Evolutionary conservation across 495 filamentous ascomycete species (phyloP).

Genomic region (Neurospora sp.): DNA sequence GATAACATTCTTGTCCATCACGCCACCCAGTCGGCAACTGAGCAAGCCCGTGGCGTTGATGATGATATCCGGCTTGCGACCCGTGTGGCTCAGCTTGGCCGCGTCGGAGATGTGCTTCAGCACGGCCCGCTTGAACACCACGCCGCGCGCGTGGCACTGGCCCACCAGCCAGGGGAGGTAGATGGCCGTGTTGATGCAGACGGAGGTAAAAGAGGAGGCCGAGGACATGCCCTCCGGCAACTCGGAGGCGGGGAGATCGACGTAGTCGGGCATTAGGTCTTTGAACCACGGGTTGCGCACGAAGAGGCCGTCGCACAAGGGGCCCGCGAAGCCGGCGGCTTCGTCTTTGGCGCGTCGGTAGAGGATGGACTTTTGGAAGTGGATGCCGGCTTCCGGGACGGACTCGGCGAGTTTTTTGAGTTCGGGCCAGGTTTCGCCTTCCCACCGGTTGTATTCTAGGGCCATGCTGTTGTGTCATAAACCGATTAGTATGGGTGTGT

Average conservation of each 20-base stretch:
- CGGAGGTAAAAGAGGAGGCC: conserved; percentile 63
- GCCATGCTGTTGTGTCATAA: conserved; percentile 14
- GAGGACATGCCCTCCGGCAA: conserved; percentile 54
- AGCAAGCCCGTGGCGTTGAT: conserved; percentile 84
- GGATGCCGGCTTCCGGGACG: conserved; percentile 88
- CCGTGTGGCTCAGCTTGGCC: conserved; percentile 49
- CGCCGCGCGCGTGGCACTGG: conserved; percentile 62
- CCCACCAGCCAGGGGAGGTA: conserved; percentile 79
- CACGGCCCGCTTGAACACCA: conserved; percentile 47
- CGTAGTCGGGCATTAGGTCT: conserved; percentile 62
- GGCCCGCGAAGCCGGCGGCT: conserved; percentile 8
- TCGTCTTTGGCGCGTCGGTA: conserved; percentile 33
- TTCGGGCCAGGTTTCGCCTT: conserved; percentile 57
- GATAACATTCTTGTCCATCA: conserved; percentile 61
- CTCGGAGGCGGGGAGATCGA: conserved; percentile 41
- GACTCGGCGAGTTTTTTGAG: conserved; percentile 55
- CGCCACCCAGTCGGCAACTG: conserved; percentile 67
- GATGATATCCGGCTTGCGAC: conserved; percentile 55
- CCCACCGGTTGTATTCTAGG: conserved; percentile 41
- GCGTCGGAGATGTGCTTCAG: conserved; percentile 68
- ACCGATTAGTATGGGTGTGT: no score
- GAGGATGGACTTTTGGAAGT: conserved; percentile 54
- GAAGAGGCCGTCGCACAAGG: conserved; percentile 49
- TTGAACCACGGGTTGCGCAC: conserved; percentile 73
- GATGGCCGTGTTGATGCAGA: conserved; percentile 84